A percentile compares a stretch with the other conserved stretches of the same genome.
Evolutionary conservation across 129 eudicot genomes (phyloP).

Genomic region (Scalesia atractyloides): DNA sequence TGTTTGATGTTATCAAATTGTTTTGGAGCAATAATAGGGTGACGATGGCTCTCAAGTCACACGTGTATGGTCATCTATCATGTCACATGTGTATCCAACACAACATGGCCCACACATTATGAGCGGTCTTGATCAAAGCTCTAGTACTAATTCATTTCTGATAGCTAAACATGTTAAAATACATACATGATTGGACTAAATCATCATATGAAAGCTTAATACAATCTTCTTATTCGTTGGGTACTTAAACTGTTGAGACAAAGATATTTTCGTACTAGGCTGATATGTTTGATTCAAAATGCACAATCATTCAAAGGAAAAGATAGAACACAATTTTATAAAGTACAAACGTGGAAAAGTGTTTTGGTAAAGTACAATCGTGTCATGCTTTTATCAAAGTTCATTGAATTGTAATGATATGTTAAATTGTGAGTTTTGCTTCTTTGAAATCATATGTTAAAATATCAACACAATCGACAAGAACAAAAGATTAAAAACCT

Average conservation of each 20-base stretch:
- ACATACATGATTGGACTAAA: neutral
- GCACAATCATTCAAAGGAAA: neutral
- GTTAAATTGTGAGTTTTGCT: neutral
- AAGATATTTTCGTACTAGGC: slow-evolving; percentile 1
- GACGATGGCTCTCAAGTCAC: slow-evolving; percentile 56
- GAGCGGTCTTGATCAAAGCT: slow-evolving; percentile 30
- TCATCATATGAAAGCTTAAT: neutral
- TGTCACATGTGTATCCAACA: slow-evolving; percentile 32
- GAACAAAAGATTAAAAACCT: too few relatives aligned
- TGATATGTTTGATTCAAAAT: neutral
- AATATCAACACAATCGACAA: too few relatives aligned
- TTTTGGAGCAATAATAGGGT: slow-evolving; percentile 37
- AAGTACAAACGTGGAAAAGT: neutral
- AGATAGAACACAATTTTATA: neutral
- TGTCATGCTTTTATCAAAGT: neutral
- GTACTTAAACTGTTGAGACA: neutral
- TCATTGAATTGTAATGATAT: neutral
- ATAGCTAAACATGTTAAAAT: neutral
- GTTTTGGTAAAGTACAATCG: neutral
- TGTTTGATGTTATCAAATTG: slow-evolving; percentile 5
- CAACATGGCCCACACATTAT: slow-evolving; percentile 31
- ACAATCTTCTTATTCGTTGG: neutral
- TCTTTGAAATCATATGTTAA: too few relatives aligned
- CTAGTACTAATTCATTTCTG: neutral
- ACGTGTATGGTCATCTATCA: slow-evolving; percentile 51